Evolutionary conservation across 768 basidiomycete species (phyloP), one percentile per base, ranked within the genome.

Genomic region (Mycena amicta): DNA sequence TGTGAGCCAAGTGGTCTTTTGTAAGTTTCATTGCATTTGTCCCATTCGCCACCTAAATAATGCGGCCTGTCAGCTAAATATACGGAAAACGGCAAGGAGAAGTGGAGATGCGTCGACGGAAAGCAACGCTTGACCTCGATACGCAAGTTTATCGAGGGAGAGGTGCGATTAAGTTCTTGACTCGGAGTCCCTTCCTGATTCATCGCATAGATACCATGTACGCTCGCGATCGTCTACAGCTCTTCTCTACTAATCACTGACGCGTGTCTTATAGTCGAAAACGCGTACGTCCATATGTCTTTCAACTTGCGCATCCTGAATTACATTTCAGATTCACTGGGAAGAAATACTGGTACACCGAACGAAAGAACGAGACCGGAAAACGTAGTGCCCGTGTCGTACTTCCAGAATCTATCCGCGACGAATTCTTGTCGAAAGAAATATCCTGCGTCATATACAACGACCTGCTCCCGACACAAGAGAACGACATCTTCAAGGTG

Each of bases 41-140:
- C n/a, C n/a, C n/a, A n/a, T n/a, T n/a, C n/a, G n/a, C n/a, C n/a
- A n/a, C n/a, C n/a, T n/a, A n/a, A n/a, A n/a, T n/a, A n/a, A n/a
- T n/a, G n/a, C n/a, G n/a, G n/a, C n/a, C n/a, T n/a, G n/a, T 13
- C 47, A 49, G 47, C 47, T 5, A 26, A 27, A 26, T 49, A 49
- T 22, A 28, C 13, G 6, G 47, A 25, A 20, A n/a, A 49, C 27
- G 47, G 47, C 47, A 11, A 4, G 6, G 27, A 26, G 22, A 25
- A 26, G 22, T 49, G n/a, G 5, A 26, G 22, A 13, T 49, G 47
- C 27, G 47, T 49, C 12, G 47, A 49, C 27, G 47, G 47, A 12
- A 49, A 49, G 47, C 47, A 49, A 28, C 47, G 47, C 25, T n/a
- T 49, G 47, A 49, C 47, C 25, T 6, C 47, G 47, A 25, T 49